Evolutionary conservation across 75 land plant species (phyloP).

Genomic region (Picea sitchensis): DNA sequence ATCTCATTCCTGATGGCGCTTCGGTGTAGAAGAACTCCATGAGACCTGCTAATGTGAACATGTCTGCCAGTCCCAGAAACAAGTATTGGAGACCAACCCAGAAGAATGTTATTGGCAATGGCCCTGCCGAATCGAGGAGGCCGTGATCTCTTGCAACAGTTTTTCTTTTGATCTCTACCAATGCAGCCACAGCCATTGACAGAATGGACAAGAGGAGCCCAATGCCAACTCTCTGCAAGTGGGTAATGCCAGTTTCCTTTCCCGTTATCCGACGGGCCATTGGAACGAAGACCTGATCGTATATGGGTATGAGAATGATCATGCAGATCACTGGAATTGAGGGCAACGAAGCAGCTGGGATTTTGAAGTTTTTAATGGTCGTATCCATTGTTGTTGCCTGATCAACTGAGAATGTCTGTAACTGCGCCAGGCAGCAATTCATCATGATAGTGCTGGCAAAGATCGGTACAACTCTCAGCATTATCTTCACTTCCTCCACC

Average conservation of each 20-base stretch:
- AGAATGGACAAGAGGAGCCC: constrained; percentile 22
- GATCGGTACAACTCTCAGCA: constrained; percentile 65
- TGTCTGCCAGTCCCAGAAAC: constrained; percentile 50
- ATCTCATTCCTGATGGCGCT: constrained; percentile 39
- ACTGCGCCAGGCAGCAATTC: constrained; percentile 75
- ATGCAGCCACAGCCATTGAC: constrained; percentile 36
- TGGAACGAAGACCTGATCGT: constrained; percentile 35
- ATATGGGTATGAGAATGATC: constrained; percentile 19
- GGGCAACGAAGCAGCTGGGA: constrained; percentile 30
- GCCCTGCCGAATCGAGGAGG: constrained; percentile 11
- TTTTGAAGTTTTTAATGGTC: constrained; percentile 26
- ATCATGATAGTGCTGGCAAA: constrained; percentile 68
- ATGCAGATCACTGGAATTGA: constrained; percentile 20
- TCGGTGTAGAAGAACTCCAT: constrained; percentile 69
- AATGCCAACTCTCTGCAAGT: constrained; percentile 33
- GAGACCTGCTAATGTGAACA: constrained; percentile 46
- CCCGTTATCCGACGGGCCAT: constrained; percentile 26
- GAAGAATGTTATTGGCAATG: constrained; percentile 39
- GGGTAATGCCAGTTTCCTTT: constrained; percentile 21
- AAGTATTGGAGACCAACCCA: constrained; percentile 57
- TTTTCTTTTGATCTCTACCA: constrained; percentile 33
- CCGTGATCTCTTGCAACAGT: constrained; percentile 11
- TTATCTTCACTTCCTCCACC: constrained; percentile 86
- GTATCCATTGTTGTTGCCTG: constrained; percentile 83
- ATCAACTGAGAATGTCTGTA: constrained; percentile 70